phyloP scores from a whole-genome alignment of 371 early-diverging fungal species.

The Mortierella sp. region DNA sequence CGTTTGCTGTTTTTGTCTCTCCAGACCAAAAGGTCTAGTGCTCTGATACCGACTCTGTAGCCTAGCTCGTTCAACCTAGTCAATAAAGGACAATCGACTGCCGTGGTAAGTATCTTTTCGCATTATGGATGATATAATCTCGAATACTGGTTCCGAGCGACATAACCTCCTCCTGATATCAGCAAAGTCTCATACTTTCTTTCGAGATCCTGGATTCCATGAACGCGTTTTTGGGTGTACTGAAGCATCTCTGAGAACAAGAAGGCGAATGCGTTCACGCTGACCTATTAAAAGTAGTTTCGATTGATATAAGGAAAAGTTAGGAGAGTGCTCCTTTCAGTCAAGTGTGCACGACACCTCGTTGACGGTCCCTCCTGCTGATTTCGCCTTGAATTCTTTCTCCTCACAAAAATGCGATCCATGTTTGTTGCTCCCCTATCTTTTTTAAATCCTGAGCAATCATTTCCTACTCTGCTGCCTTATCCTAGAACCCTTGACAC shows the following conservation, averaged over 20 bases:
- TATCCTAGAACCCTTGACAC: neutral
- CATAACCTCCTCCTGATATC: no score
- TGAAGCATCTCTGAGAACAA: constrained; percentile 96
- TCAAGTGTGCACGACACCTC: no score
- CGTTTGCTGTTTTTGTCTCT: constrained; percentile 89
- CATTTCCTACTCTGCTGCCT: neutral
- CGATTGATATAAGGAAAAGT: no score
- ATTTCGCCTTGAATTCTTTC: no score
- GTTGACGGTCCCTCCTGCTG: no score
- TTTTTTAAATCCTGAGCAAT: neutral
- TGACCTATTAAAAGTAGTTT: constrained; percentile 70
- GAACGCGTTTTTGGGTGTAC: constrained; percentile 93
- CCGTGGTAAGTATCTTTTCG: neutral
- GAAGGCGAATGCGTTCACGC: constrained; percentile 88
- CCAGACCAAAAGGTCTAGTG: constrained; percentile 87
- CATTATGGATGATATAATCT: neutral
- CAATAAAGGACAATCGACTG: constrained; percentile 2
- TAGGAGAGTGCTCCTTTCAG: no score
- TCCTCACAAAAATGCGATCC: neutral
- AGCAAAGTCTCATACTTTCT: constrained; percentile 81
- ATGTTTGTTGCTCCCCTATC: neutral
- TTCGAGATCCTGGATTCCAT: constrained; percentile 95
- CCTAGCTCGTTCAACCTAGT: constrained; percentile 90
- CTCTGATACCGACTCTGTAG: constrained; percentile 91
- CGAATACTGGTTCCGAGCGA: no score